Evolutionary conservation across 2,329 filamentous ascomycete species (phyloP).

Genomic region (Penicillium sp.): DNA sequence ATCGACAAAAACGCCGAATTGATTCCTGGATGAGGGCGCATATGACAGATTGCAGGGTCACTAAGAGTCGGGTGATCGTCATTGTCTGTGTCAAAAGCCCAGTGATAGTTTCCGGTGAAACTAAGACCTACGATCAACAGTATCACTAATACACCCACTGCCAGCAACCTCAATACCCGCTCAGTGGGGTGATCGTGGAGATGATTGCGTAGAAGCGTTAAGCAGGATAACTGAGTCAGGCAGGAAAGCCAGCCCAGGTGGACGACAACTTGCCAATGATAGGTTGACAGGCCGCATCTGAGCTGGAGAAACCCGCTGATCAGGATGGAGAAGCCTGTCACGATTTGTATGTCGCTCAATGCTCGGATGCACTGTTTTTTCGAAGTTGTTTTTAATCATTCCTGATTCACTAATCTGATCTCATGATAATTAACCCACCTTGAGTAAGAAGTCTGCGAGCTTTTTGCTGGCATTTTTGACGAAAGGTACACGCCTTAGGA

Average conservation of each 20-base stretch:
- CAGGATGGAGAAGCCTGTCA: slow-evolving; percentile 11
- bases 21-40: background rate
- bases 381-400: background rate
- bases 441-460: background rate
- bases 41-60: background rate
- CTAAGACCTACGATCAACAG: background rate
- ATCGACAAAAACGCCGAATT: background rate
- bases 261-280: slow-evolving; percentile 10
- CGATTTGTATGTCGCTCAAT: slow-evolving; percentile 7
- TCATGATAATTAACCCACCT: background rate
- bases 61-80: background rate
- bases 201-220: slow-evolving; percentile 7
- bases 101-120: slow-evolving; percentile 8
- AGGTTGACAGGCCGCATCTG: slow-evolving; percentile 5
- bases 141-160: slow-evolving; percentile 1
- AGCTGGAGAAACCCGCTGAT: slow-evolving; percentile 9
- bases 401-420: background rate
- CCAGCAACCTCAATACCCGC: slow-evolving; percentile 1
- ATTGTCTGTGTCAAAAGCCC: background rate
- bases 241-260: slow-evolving; percentile 11
- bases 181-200: background rate
- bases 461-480: background rate
- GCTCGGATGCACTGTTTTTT: background rate
- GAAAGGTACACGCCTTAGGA: background rate
- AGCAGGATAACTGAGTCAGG: slow-evolving; percentile 12